phyloP scores from a whole-genome alignment of 2,329 filamentous ascomycete genomes.

The Beauveria caledonica region DNA sequence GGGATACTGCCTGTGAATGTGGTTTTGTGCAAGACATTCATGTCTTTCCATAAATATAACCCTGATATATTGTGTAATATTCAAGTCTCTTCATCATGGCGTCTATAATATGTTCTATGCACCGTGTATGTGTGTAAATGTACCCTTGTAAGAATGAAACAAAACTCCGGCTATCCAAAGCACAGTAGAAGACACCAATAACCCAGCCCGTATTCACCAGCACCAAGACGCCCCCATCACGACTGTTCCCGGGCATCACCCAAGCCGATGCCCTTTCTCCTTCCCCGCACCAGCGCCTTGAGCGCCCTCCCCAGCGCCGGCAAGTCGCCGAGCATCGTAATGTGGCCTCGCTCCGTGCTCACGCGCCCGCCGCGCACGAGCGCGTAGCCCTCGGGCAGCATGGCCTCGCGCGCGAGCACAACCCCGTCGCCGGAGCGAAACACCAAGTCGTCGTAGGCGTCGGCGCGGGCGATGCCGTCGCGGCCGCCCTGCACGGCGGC shows the following conservation, averaged over 20 bases:
- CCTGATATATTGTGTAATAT: too few species aligned
- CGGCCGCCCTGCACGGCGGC: slow-evolving; percentile 64
- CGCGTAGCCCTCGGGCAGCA: slow-evolving; percentile 74
- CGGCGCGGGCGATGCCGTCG: slow-evolving; percentile 65
- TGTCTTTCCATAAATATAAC: too few species aligned
- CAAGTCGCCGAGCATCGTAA: slow-evolving; percentile 78
- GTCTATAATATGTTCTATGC: too few species aligned
- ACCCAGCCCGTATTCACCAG: neutral
- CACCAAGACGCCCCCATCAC: neutral
- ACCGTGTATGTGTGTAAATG: too few species aligned
- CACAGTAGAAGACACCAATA: too few species aligned
- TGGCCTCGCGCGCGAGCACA: slow-evolving; percentile 74
- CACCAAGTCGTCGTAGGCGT: slow-evolving; percentile 78
- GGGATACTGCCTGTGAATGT: too few species aligned
- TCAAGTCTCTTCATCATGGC: too few species aligned
- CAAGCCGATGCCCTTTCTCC: slow-evolving; percentile 61
- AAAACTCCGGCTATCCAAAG: too few species aligned
- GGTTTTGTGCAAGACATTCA: too few species aligned
- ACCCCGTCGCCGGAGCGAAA: slow-evolving; percentile 88
- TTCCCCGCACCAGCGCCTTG: slow-evolving; percentile 56
- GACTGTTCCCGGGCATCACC: slow-evolving; percentile 25
- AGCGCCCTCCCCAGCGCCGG: slow-evolving; percentile 71
- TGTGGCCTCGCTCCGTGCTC: slow-evolving; percentile 75
- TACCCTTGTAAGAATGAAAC: too few species aligned
- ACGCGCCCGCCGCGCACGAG: slow-evolving; percentile 66